Percentiles rank a stretch among this genome's conserved stretches.
Conservation (phyloP, 140 eudicot genomes). For the Anethum foeniculum region DNA sequence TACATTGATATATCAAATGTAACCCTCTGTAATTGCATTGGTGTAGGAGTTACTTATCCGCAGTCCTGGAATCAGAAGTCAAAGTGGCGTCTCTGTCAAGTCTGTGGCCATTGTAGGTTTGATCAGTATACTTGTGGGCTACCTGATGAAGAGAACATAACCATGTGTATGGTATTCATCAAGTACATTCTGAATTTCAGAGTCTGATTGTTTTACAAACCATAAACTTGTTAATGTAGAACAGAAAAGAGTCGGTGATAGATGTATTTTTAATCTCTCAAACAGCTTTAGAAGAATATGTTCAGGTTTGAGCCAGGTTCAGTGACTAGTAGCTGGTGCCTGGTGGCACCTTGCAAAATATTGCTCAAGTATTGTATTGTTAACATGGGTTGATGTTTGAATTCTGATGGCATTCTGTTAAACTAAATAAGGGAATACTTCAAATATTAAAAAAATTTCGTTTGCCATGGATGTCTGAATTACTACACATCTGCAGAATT, state of each 20-base stretch:
- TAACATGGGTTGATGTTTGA: neutral
- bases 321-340: neutral
- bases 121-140: constrained; percentile 61
- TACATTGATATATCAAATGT: neutral
- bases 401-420: neutral
- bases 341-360: neutral
- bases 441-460: neutral
- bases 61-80: constrained; percentile 33
- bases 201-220: constrained; percentile 6
- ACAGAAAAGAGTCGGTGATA: constrained; percentile 6
- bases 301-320: neutral
- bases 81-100: constrained; percentile 41
- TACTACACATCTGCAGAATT: constrained; percentile 18
- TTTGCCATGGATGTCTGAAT: neutral
- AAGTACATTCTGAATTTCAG: neutral
- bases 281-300: neutral
- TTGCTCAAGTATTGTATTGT: neutral
- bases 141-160: constrained; percentile 49
- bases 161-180: constrained; percentile 10
- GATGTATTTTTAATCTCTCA: neutral
- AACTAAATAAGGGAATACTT: neutral
- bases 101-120: constrained; percentile 48
- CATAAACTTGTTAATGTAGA: constrained; percentile 23
- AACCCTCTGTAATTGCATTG: neutral
- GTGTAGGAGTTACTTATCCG: constrained; percentile 62